Base-by-base conservation (phyloP, 257 asterid species). In the Fraxinus americana region DNA sequence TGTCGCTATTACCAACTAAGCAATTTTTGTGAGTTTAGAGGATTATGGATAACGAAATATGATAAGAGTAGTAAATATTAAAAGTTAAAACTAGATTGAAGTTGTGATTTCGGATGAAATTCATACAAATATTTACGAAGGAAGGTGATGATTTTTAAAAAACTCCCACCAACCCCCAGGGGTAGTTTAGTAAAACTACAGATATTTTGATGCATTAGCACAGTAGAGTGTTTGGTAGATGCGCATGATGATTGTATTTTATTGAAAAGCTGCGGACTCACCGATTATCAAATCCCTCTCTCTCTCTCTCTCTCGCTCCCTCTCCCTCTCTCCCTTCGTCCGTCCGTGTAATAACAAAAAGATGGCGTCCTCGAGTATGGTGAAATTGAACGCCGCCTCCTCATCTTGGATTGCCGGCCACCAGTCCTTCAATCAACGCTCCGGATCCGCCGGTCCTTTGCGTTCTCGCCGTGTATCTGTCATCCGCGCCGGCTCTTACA, bases 401-500 rank as follows among this genome's bases (percentile, higher is more conserved):
- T 93, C 98, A 0, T 83, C 97, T 75, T 93, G 91, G 93, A 86
- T 95, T 89, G 86, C 83, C 38, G 96, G 91, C 67, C 87, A 90
- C n/a, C 89, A 88, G 11, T 75, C 90, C 67, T 80, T 88, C 83
- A 83, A 81, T 78, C 87, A 83, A 50, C 86, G 89, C 2, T 39
- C 84, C 7, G 92, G 91, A 89, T 86, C 91, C 77, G 78, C 89
- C 39, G 76, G 77, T 70, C 82, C 83, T 23, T 67, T 89, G 75
- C 85, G 90, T 36, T 57, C 68, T 52, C 83, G 92, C 75, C 97
- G 97, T 17, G 90, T 90, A 2, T 86, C 93, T 29, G 88, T 87
- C 70, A 54, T 92, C 78, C 90, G 94, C 57, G 96, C 98, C 77
- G 97, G 96, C 85, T 92, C 99, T 52, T 93, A 95, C 89, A 77